Evolutionary conservation across 257 asterid genomes (phyloP), one percentile per base, ranked within the genome.

Genomic region (Leptodermis oblonga): DNA sequence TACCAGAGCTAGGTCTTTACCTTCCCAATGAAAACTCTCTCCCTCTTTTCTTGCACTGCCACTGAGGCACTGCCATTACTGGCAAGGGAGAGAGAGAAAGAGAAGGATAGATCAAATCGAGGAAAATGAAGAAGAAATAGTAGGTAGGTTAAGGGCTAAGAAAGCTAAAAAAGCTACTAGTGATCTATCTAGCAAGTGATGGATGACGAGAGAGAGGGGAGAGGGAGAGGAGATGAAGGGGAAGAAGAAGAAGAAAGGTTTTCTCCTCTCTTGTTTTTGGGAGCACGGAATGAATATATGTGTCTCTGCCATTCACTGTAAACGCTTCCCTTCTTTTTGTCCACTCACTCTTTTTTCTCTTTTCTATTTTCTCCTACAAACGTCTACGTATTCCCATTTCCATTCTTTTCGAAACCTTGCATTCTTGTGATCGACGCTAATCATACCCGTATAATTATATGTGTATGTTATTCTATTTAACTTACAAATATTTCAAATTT

Each of bases 1-100:
- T n/a, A n/a, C n/a, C n/a, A n/a, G n/a, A n/a, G n/a, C n/a, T n/a
- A n/a, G n/a, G n/a, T n/a, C 73, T 84, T 86, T 89, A 86, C 94
- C 95, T 92, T 92, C 95, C 96, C 97, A 76, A 92, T 84, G 96
- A 89, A 86, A 87, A 83, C 87, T 77, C 89, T 76, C 78, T 43
- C 86, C 75, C 78, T 74, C 81, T 86, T 86, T 87, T 85, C 83
- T 80, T 81, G 78, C 88, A 83, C 87, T 83, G 88, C 85, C 86
- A 85, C 96, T 86, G 85, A 77, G 65, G 59, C 86, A 79, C 95
- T 88, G 93, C 82, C 86, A 85, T 81, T 77, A 75, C 95, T 86
- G 96, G 71, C 86, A 79, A 84, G 78, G 55, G 66, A 41, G 53
- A 68, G 52, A 74, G 71, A 52, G 55, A 76, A 25, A 61, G n/a